Percentiles rank a stretch among this genome's conserved stretches.
Conservation (phyloP, 2,329 filamentous ascomycete genomes). For the Ophiocordyceps unilateralis region DNA sequence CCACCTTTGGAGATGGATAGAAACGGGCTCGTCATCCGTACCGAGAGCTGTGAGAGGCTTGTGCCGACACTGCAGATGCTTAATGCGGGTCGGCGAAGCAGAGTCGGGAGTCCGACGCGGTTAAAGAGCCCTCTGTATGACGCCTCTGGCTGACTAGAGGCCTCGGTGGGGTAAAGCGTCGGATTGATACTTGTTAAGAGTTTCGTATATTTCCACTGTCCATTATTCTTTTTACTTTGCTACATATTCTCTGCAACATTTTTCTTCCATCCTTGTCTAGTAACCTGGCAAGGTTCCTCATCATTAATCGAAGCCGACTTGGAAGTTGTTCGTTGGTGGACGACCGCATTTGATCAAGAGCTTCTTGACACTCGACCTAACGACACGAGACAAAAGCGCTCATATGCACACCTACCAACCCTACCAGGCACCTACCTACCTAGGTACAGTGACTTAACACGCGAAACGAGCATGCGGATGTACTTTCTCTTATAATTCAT, state of each 20-base stretch:
- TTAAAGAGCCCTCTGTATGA: conserved; percentile 40
- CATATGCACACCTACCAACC: no score
- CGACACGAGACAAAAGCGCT: no score
- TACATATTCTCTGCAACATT: not conserved
- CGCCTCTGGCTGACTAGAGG: conserved; percentile 25
- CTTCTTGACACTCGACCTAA: no score
- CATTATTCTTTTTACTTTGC: not conserved
- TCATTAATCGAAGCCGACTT: not conserved
- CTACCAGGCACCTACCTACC: no score
- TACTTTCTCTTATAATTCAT: no score
- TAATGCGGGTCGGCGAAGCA: conserved; percentile 38
- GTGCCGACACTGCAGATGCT: conserved; percentile 36
- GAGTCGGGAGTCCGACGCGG: conserved; percentile 39
- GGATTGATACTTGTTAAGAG: no score
- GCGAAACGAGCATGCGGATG: no score
- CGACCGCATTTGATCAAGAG: no score
- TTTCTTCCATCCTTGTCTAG: not conserved
- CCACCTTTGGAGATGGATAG: conserved; percentile 36
- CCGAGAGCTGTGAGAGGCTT: conserved; percentile 72
- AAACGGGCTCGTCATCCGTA: conserved; percentile 60
- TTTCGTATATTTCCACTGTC: no score
- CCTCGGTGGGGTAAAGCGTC: no score
- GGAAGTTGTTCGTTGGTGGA: no score
- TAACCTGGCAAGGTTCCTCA: not conserved
- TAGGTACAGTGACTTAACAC: no score